Conservation (phyloP, 1,284 basidiomycete genomes). For the Entoloma clypeatum region DNA sequence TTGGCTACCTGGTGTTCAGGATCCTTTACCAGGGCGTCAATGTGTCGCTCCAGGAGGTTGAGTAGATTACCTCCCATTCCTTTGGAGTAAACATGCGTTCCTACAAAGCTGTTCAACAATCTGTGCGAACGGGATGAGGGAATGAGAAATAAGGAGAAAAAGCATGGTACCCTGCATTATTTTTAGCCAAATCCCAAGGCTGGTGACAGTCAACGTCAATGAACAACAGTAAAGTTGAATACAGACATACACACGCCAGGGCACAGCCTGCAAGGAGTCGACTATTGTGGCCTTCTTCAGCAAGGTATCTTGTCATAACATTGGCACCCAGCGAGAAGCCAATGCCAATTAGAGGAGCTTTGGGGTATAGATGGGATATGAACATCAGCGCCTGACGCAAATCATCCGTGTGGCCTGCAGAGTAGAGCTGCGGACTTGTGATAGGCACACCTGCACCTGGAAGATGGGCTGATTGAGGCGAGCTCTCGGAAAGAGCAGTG, state of each 20-base stretch:
- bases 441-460: constrained; percentile 81
- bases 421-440: constrained; percentile 81
- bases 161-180: constrained; percentile 46
- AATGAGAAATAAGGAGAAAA: constrained; percentile 7
- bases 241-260: constrained; percentile 69
- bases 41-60: constrained; percentile 63
- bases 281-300: constrained; percentile 77
- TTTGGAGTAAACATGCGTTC: constrained; percentile 74
- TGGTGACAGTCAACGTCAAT: constrained; percentile 27
- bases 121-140: constrained; percentile 32
- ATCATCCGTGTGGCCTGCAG: constrained; percentile 84
- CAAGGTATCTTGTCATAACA: constrained; percentile 88
- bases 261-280: constrained; percentile 76
- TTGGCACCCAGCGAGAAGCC: constrained; percentile 96
- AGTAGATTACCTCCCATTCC: constrained; percentile 81
- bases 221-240: constrained; percentile 8
- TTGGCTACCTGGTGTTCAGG: constrained; percentile 50
- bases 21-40: constrained; percentile 45
- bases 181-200: constrained; percentile 75
- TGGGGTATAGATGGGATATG: constrained; percentile 71
- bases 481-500: neutral
- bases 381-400: constrained; percentile 79
- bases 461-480: constrained; percentile 10
- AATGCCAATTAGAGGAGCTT: constrained; percentile 80
- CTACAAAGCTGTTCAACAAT: constrained; percentile 61